Evolutionary conservation across 495 filamentous ascomycete species (phyloP).

Genomic region (Geopyxis carbonaria): DNA sequence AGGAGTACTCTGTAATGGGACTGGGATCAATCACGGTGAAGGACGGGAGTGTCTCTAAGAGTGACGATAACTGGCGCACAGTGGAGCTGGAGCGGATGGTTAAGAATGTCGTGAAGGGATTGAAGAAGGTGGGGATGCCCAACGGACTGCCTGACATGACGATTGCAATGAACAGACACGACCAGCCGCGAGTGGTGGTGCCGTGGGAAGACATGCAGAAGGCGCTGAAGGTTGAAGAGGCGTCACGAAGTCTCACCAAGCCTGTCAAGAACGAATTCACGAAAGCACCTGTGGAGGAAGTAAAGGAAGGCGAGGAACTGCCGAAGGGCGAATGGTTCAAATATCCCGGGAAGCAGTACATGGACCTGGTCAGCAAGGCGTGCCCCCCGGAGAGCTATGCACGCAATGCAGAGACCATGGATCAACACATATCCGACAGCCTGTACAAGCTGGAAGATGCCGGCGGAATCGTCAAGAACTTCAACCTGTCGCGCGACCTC

Average conservation of each 20-base stretch:
- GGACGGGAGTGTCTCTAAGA: conserved; percentile 36
- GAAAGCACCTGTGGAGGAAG: background rate
- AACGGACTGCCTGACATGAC: conserved; percentile 57
- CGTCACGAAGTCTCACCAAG: conserved; percentile 28
- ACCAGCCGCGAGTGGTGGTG: conserved; percentile 49
- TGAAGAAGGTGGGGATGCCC: too few relatives aligned
- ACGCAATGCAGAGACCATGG: conserved; percentile 30
- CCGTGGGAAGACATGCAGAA: conserved; percentile 48
- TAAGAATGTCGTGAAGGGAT: conserved; percentile 37
- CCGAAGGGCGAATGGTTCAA: too few relatives aligned
- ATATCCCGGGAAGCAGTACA: conserved; percentile 42
- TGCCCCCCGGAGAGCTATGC: conserved; percentile 46
- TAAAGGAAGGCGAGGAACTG: too few relatives aligned
- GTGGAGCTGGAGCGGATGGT: conserved; percentile 44
- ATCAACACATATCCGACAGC: conserved; percentile 24
- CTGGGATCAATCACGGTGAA: conserved; percentile 29
- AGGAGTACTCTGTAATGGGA: conserved; percentile 39
- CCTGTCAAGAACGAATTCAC: conserved; percentile 29
- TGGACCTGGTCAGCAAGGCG: conserved; percentile 42
- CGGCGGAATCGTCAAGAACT: conserved; percentile 46
- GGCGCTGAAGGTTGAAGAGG: conserved; percentile 37
- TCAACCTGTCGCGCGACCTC: conserved; percentile 45
- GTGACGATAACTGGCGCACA: conserved; percentile 45
- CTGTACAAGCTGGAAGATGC: conserved; percentile 10
- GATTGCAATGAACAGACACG: conserved; percentile 49